Evolutionary conservation across 164 flowering plant species (phyloP), one percentile per base, ranked within the genome.

Genomic region (Berberis vulgaris): DNA sequence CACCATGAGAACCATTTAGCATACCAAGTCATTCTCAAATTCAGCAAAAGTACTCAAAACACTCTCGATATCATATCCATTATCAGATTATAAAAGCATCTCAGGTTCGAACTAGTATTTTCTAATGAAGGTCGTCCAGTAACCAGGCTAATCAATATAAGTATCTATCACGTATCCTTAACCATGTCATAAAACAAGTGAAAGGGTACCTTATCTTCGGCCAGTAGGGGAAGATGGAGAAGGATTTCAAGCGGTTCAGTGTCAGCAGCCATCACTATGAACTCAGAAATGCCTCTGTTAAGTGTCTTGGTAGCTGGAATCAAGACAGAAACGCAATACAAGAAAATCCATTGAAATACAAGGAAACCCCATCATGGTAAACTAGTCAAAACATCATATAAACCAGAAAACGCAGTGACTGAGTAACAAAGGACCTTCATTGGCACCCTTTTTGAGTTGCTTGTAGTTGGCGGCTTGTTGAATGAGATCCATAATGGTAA

Each of bases 201-300:
- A 57, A 47, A 41, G 3, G 54, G 52, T 61, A 88, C 96, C 89
- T 88, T 88, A 64, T 88, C 96, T 56, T 88, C 91, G 13, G 96
- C 91, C 38, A 88, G 81, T 53, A 88, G 62, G 1, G 95, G 95
- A 65, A 88, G 85, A 67, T 88, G 91, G 46, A 88, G 85, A 67
- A 69, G 71, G 50, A 69, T 69, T 63, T 69, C 71, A 5, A 63
- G 62, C 38, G 71, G 67, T n/a, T 69, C 89, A 0, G 91, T 75
- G 56, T 88, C 96, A 10, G 91, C 91, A 9, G 91, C 91, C 96
- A 88, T 86, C 39, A 69, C 72, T 7, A 69, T 50, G 53, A 69
- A 69, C 72, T 69, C 72, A 2, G 72, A 69, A 43, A 63, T 63
- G 26, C 26, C 26, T 26, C 26, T 26, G 26, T 26, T 26, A 26